Evolutionary conservation across 768 basidiomycete genomes (phyloP).

Genomic region (Tulasnella sp.): DNA sequence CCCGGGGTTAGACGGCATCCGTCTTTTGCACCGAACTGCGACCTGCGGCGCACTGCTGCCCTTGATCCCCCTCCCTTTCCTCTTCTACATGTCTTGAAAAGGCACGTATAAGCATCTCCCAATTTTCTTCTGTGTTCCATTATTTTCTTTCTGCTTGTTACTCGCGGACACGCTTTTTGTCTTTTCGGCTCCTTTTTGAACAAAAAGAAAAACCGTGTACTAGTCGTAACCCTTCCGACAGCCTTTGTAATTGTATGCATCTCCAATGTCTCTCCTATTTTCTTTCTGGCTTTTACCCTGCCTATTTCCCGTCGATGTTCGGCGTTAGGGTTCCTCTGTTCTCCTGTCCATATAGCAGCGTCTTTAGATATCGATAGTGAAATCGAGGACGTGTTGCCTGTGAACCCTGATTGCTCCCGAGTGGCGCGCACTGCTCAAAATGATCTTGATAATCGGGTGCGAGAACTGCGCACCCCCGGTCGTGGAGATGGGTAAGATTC

Average conservation of each 20-base stretch:
- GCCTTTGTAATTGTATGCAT: background rate
- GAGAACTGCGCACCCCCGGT: too few species aligned
- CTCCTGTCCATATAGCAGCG: background rate
- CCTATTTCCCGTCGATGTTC: background rate
- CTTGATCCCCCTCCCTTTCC: background rate
- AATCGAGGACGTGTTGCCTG: too few species aligned
- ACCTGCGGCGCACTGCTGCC: background rate
- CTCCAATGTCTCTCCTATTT: too few species aligned
- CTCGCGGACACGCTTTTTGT: slow-evolving; percentile 3
- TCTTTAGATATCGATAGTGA: background rate
- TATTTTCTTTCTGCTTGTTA: background rate
- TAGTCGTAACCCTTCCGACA: background rate
- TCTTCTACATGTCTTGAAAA: background rate
- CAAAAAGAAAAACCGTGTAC: background rate
- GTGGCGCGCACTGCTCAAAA: too few species aligned
- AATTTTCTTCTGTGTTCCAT: background rate
- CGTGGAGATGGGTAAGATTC: background rate
- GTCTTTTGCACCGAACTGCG: background rate
- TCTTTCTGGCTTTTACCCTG: background rate
- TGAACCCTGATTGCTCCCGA: too few species aligned
- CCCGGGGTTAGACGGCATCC: background rate
- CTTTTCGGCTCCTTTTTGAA: background rate
- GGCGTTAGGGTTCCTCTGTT: background rate
- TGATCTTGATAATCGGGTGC: too few species aligned
- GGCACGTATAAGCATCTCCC: background rate